Percentiles rank a stretch among this genome's conserved stretches.
These are phyloP conservation scores for Phtheirospermum japonicum DNA, from an alignment of 257 asterid species.

Conservation along the genomic window DNA sequence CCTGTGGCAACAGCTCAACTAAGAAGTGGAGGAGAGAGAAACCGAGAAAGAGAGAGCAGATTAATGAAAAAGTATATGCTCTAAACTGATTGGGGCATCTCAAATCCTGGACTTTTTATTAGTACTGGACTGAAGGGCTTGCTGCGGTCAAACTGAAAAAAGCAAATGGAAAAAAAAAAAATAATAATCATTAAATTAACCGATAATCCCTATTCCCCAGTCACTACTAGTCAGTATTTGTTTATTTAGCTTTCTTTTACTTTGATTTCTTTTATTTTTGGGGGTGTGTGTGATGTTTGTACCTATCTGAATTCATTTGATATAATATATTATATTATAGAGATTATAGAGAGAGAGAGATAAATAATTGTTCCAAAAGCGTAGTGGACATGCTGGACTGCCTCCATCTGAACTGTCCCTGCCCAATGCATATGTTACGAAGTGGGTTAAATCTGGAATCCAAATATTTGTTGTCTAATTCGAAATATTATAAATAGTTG, in stretches of 20 bases:
- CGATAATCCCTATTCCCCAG: slow-evolving; percentile 24
- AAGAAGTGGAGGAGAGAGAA: slow-evolving; percentile 38
- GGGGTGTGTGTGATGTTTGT: slow-evolving; percentile 7
- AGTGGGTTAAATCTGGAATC: not conserved
- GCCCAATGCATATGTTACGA: not conserved
- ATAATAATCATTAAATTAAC: slow-evolving; percentile 16
- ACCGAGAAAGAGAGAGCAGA: not conserved
- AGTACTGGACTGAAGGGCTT: slow-evolving; percentile 27
- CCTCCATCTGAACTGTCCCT: not conserved
- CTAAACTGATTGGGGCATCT: slow-evolving; percentile 27
- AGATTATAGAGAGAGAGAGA: not conserved
- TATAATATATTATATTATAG: not conserved
- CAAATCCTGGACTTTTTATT: slow-evolving; percentile 28
- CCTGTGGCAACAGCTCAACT: slow-evolving; percentile 28
- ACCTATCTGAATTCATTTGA: not conserved
- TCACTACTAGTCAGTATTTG: slow-evolving; percentile 17
- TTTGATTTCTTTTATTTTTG: no score
- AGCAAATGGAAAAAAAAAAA: no score
- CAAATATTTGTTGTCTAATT: no score
- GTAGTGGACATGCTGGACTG: not conserved
- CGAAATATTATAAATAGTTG: no score
- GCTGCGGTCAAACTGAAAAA: slow-evolving; percentile 40
- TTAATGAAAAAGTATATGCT: slow-evolving; percentile 25
- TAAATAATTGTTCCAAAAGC: not conserved
- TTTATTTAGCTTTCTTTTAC: slow-evolving; percentile 2